These are phyloP conservation scores for Paramecium octaurelia DNA, from an alignment of 73 alveolate genomes.

Conservation along the genomic window DNA sequence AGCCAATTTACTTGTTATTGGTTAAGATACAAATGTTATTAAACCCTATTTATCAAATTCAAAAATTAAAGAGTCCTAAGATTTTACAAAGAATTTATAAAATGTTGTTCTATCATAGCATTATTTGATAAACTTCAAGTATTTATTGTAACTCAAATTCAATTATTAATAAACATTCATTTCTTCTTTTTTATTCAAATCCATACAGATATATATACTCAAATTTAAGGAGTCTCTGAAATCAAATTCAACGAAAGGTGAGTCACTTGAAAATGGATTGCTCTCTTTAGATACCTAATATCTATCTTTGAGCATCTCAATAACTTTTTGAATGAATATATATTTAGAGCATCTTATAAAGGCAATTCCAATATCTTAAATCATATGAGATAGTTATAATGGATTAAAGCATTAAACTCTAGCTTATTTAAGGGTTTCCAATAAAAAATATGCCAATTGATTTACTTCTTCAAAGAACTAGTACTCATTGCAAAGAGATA, in stretches of 20 bases:
- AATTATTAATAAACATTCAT: neutral
- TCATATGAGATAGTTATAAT: slow-evolving; percentile 5
- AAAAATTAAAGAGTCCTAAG: slow-evolving; percentile 12
- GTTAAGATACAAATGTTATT: neutral
- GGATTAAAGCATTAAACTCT: slow-evolving; percentile 29
- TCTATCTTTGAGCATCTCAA: neutral
- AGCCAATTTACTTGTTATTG: neutral
- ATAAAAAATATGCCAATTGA: neutral
- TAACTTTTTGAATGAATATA: neutral
- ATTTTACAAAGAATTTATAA: slow-evolving; percentile 26
- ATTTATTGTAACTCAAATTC: neutral
- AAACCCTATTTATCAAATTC: slow-evolving; percentile 23
- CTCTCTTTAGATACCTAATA: neutral
- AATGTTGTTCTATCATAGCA: slow-evolving; percentile 39
- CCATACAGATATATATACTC: neutral
- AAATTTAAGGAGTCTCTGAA: neutral
- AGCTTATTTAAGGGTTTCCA: slow-evolving; percentile 10
- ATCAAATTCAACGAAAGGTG: neutral
- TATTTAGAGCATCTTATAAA: slow-evolving; percentile 27
- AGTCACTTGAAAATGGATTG: neutral
- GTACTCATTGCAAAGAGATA: neutral
- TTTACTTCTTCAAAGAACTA: slow-evolving; percentile 2
- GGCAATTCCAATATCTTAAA: slow-evolving; percentile 35
- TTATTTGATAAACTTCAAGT: neutral
- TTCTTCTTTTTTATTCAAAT: neutral